Evolutionary conservation across 2,329 filamentous ascomycete genomes (phyloP).

Genomic region (Colletotrichum sp.): DNA sequence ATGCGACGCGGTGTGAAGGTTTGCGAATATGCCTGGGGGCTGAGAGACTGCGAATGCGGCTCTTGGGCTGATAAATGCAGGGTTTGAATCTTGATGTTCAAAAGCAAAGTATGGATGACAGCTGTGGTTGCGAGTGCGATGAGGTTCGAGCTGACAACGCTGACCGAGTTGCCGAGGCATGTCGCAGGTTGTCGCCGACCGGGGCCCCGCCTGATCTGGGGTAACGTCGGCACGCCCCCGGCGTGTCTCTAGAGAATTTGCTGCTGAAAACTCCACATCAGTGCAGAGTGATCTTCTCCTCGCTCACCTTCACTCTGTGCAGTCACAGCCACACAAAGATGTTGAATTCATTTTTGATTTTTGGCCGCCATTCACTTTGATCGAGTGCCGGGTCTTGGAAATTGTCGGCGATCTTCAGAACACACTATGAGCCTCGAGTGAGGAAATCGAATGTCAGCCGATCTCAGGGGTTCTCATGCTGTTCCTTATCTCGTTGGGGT

Average conservation of each 20-base stretch:
- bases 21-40: not conserved
- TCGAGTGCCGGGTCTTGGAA: not conserved
- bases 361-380: not conserved
- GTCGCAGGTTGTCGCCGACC: not conserved
- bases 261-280: not conserved
- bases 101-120: not conserved
- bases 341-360: not conserved
- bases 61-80: not conserved
- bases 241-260: not conserved
- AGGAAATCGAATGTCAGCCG: not conserved
- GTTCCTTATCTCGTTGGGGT: not conserved
- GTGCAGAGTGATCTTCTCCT: not conserved
- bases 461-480: not conserved
- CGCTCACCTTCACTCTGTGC: not conserved
- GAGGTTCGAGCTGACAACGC: not conserved
- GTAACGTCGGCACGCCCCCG: not conserved
- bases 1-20: not conserved
- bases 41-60: not conserved
- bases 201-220: constrained; percentile 15
- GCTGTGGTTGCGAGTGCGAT: constrained; percentile 9
- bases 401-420: not conserved
- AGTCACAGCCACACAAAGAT: not conserved
- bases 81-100: not conserved
- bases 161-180: constrained; percentile 20
- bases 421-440: not conserved